Evolutionary conservation across 495 filamentous ascomycete species (phyloP).

Genomic region (Talaromyces nanjingensis): DNA sequence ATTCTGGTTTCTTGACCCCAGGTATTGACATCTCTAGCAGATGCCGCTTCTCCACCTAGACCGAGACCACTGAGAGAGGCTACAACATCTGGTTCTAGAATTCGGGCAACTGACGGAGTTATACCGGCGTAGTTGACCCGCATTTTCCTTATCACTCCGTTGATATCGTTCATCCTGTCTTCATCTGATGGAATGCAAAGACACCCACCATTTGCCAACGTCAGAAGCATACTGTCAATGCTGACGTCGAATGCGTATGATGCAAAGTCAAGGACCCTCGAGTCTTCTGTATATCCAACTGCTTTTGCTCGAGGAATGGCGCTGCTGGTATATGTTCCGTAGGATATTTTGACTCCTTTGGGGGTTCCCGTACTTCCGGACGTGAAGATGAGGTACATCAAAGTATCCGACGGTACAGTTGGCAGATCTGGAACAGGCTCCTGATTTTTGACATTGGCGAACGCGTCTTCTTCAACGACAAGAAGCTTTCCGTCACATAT

Average conservation of each 20-base stretch:
- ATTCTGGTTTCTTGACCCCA: constrained; percentile 35
- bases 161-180: constrained; percentile 43
- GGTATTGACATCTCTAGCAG: constrained; percentile 28
- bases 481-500: constrained; percentile 21
- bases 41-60: constrained; percentile 44
- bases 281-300: constrained; percentile 27
- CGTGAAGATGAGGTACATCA: constrained; percentile 44
- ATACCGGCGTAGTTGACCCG: constrained; percentile 37
- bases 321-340: constrained; percentile 37
- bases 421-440: constrained; percentile 12
- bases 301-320: constrained; percentile 29
- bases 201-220: constrained; percentile 38
- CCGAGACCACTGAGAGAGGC: constrained; percentile 39
- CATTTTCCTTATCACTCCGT: constrained; percentile 36
- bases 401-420: constrained; percentile 21
- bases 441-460: constrained; percentile 7
- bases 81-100: constrained; percentile 35
- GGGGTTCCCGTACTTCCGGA: constrained; percentile 49
- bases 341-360: constrained; percentile 47
- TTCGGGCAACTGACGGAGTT: constrained; percentile 45
- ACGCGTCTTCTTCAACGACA: constrained; percentile 20
- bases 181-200: constrained; percentile 46
- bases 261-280: constrained; percentile 36
- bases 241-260: constrained; percentile 44
- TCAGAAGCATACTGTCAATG: constrained; percentile 38